phyloP scores from a whole-genome alignment of 2,329 filamentous ascomycete species.

The Acrocalymma vagum region DNA sequence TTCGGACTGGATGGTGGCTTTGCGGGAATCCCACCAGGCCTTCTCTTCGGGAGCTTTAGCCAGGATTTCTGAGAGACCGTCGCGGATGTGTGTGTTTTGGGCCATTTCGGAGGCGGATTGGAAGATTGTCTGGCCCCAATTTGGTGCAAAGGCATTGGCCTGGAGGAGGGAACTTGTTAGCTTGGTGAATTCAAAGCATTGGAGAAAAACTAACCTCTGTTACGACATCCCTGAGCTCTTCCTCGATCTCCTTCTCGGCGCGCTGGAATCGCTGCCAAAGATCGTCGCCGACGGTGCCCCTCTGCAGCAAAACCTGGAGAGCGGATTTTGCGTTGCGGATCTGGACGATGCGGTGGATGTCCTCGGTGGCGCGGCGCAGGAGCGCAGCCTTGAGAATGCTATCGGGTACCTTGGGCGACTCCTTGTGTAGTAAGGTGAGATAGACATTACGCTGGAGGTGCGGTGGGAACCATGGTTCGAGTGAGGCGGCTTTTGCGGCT shows the following conservation, averaged over 20 bases:
- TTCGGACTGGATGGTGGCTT: conserved; percentile 74
- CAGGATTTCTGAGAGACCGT: conserved; percentile 78
- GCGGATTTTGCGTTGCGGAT: conserved; percentile 90
- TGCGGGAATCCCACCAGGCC: conserved; percentile 91
- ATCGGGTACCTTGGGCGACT: conserved; percentile 77
- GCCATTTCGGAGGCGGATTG: conserved; percentile 97
- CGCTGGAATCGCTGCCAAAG: conserved; percentile 90
- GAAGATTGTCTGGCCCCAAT: conserved; percentile 96
- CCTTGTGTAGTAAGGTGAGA: conserved; percentile 86
- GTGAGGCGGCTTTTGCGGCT: conserved; percentile 77
- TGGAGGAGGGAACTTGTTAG: conserved; percentile 56
- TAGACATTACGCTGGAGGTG: conserved; percentile 95
- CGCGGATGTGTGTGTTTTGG: conserved; percentile 80
- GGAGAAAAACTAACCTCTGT: conserved; percentile 72
- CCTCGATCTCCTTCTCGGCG: conserved; percentile 97
- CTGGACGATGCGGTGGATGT: conserved; percentile 90
- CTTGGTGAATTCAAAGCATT: conserved; percentile 20
- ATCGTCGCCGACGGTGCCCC: conserved; percentile 94
- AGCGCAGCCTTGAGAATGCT: conserved; percentile 88
- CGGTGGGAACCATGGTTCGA: conserved; percentile 92
- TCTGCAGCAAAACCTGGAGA: conserved; percentile 81
- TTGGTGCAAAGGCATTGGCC: conserved; percentile 88
- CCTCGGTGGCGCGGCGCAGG: conserved; percentile 86
- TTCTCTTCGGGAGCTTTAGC: conserved; percentile 76
- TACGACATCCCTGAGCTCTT: conserved; percentile 92